Evolutionary conservation across 768 basidiomycete species (phyloP).

Genomic region (Myochromella boudieri): DNA sequence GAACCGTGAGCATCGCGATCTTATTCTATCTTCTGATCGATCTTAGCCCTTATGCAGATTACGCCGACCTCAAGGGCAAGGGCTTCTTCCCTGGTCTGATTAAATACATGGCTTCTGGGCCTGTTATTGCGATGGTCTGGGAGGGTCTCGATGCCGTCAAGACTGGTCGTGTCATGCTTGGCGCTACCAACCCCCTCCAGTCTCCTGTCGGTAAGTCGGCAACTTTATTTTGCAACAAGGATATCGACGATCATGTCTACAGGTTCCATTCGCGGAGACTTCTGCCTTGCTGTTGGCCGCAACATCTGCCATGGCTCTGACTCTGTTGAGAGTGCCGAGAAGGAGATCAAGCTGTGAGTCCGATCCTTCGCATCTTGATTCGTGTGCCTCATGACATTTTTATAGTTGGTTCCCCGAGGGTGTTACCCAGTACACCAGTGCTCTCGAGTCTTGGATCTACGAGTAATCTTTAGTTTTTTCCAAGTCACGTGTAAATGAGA

Average conservation of each 20-base stretch:
- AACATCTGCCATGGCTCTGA: slow-evolving; percentile 95
- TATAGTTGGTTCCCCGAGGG: slow-evolving; percentile 92
- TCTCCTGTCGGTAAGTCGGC: slow-evolving; percentile 73
- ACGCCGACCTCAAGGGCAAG: slow-evolving; percentile 92
- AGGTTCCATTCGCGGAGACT: slow-evolving; percentile 98
- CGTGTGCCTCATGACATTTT: slow-evolving; percentile 6
- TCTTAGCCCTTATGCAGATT: slow-evolving; percentile 56
- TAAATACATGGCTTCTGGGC: slow-evolving; percentile 95
- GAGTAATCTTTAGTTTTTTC: slow-evolving; percentile 49
- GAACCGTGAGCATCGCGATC: slow-evolving; percentile 56
- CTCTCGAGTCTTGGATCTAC: slow-evolving; percentile 72
- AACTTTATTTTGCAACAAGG: slow-evolving; percentile 2
- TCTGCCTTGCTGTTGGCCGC: slow-evolving; percentile 89
- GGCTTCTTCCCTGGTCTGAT: slow-evolving; percentile 95
- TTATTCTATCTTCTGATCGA: slow-evolving; percentile 11
- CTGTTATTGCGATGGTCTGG: slow-evolving; percentile 95
- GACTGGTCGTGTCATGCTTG: slow-evolving; percentile 95
- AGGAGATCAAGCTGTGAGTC: slow-evolving; percentile 90
- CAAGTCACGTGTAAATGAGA: slow-evolving; percentile 17
- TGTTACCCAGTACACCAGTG: slow-evolving; percentile 65
- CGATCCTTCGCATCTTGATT: neutral
- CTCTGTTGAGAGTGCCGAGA: slow-evolving; percentile 85
- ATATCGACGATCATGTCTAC: slow-evolving; percentile 7
- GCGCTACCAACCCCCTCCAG: slow-evolving; percentile 93
- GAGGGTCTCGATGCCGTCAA: slow-evolving; percentile 93